Conservation (phyloP, 2,329 filamentous ascomycete genomes). For the Apiospora pterosperma region DNA sequence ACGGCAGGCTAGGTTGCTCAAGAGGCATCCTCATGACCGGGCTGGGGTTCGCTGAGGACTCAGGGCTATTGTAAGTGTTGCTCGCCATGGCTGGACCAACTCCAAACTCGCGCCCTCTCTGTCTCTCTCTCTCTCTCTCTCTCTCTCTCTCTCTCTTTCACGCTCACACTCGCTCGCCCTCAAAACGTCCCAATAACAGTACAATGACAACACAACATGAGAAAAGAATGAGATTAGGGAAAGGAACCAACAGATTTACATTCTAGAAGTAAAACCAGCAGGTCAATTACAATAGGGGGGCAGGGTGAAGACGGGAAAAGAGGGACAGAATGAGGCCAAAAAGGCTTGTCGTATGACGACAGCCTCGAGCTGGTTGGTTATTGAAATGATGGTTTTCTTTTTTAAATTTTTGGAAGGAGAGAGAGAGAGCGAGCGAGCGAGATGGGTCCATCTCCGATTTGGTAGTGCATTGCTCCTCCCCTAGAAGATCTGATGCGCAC, state of each 20-base stretch:
- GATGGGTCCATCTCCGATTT: neutral
- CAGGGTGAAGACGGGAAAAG: neutral
- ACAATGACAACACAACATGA: neutral
- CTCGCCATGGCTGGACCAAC: neutral
- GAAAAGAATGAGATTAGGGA: neutral
- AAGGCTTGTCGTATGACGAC: neutral
- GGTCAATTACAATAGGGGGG: neutral
- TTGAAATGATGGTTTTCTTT: no score
- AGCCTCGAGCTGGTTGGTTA: neutral
- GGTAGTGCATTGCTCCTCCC: neutral
- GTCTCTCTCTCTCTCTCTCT: no score
- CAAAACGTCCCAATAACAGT: neutral
- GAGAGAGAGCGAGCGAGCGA: neutral
- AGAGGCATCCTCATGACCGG: conserved; percentile 11
- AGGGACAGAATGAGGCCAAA: neutral
- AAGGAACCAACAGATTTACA: neutral
- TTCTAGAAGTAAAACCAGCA: neutral
- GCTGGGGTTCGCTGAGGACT: neutral
- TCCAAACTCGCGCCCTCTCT: neutral
- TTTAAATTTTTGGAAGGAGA: neutral
- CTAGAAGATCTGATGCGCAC: neutral
- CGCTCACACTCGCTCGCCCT: no score
- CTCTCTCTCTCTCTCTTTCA: no score
- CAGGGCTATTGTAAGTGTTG: neutral
- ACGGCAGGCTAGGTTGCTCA: conserved; percentile 57